Percentiles rank a stretch among this genome's conserved stretches.
These are phyloP conservation scores for Axilococcus clingmanii DNA, from an alignment of 139 green algal genomes.

Conservation along the genomic window DNA sequence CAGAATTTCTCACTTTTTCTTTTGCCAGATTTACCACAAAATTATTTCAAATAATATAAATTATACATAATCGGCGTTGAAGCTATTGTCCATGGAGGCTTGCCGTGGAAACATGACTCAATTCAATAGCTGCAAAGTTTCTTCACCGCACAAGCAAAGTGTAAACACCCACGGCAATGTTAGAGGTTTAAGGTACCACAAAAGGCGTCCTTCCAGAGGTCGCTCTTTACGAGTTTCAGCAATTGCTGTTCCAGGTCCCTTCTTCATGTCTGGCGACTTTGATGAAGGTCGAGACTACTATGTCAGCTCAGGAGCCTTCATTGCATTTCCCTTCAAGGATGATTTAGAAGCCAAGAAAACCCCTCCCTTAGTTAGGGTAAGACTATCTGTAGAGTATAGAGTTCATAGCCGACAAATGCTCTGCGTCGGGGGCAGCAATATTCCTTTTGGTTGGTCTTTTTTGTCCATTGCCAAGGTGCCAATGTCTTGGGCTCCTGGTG, in stretches of 20 bases:
- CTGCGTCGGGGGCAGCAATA: conserved; percentile 69
- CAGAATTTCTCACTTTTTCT: too few relatives aligned
- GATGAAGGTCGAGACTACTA: not conserved
- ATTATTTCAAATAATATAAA: too few relatives aligned
- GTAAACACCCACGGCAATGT: too few relatives aligned
- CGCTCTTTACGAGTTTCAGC: not conserved
- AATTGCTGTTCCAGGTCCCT: not conserved
- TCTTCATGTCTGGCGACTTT: not conserved
- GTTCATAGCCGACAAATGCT: conserved; percentile 86
- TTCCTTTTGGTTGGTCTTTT: conserved; percentile 85
- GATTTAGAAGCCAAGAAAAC: not conserved
- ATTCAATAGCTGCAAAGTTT: too few relatives aligned
- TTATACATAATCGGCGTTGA: too few relatives aligned
- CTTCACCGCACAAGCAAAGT: too few relatives aligned
- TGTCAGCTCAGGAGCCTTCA: not conserved
- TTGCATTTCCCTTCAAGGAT: conserved; percentile 1
- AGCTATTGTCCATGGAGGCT: too few relatives aligned
- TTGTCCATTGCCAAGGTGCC: conserved; percentile 85
- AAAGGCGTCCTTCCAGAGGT: too few relatives aligned
- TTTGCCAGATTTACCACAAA: too few relatives aligned
- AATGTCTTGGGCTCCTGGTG: conserved; percentile 72
- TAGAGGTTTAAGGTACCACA: too few relatives aligned
- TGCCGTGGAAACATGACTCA: too few relatives aligned
- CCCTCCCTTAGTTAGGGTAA: conserved; percentile 48
- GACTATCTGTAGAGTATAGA: conserved; percentile 67